Base-by-base conservation (phyloP, 257 asterid species). In the Pogostemon cablin region DNA sequence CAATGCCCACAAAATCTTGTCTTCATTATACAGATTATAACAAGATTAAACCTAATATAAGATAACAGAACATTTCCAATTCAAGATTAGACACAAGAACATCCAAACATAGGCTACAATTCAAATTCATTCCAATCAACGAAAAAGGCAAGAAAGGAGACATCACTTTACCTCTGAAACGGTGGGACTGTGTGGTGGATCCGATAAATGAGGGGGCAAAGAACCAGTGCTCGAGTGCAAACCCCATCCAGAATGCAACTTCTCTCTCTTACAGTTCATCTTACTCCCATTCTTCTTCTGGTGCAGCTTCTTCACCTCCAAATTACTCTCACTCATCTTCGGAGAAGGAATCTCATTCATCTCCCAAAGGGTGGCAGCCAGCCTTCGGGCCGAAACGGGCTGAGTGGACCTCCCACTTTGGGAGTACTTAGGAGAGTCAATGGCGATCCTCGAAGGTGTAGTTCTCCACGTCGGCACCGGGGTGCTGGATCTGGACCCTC, bases 361-460 rank as follows among this genome's bases (percentile, higher is more conserved):
- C 61, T 88, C 98, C 98, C 98, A 92, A 42, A 92, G 74, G 8
- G 95, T 86, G 35, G 98, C 98, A 0, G 95, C 98, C 5, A 92
- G 84, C 71, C 85, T 83, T 35, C 98, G 78, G 58, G 98, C 98
- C 42, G 98, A 92, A 1, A 88, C 88, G 47, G 97, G 96, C 68
- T 80, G 85, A 38, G 84, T 62, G 4, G 88, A 78, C 72, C 76
- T 80, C 75, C 89, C 89, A 52, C 92, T 80, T 72, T 78, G 86
- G 6, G 89, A 82, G 63, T 65, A 68, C 68, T 69, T 83, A 2
- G 96, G 90, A 4, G 95, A 87, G 44, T 85, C 90, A 40, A 80
- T 60, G 68, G 73, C 73, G 44, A 77, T 69, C 78, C 85, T 74
- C 70, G 70, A 34, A 10, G 84, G 87, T 4, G 90, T 81, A 25